Base-by-base conservation (phyloP, 768 basidiomycete species). In the Kondoa subrosea region DNA sequence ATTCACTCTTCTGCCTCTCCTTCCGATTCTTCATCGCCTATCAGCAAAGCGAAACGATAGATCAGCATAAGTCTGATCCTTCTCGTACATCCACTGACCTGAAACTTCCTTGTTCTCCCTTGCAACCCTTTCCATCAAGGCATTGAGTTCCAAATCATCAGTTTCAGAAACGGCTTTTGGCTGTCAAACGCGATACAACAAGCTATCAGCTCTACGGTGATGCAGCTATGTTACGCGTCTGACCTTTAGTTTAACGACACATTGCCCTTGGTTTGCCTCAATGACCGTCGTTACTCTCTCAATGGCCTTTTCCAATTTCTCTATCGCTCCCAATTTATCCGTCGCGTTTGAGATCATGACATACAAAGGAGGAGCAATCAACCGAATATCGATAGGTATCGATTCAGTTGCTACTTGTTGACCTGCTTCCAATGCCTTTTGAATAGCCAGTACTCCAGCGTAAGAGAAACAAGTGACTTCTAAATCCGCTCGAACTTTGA, bases 81-180 rank as follows among this genome's bases (percentile, higher is more conserved):
- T 30, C 4, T 2, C 29, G 25, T 30, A 17, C 27, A 30, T 8
- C 58, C 25, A 4, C 58, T 27, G 91, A 66, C 92, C 93, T 16
- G 89, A 91, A 0, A 96, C 89, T 75, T 99, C 92, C 2, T 86
- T 89, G 76, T 99, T 99, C 79, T 95, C 93, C 76, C 85, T 82
- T 68, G 87, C 87, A 25, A 87, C 91, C 77, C 90, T 88, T 50
- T 87, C 89, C 93, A 99, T 96, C 74, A 95, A 87, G 71, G 91
- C 88, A 0, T 91, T 92, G 71, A 99, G 83, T 76, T 96, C 95
- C 72, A 91, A 88, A 77, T 99, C 95, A 79, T 99, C 95, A 2
- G 88, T 89, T 77, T 96, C 95, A 29, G 89, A 91, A 40, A 99
- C 87, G 1, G 93, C 91, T 81, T 97, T 97, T 69, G 95, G 95